These are phyloP conservation scores for Novymonas esmeraldas DNA, from an alignment of 208 protist species.

Conservation along the genomic window DNA sequence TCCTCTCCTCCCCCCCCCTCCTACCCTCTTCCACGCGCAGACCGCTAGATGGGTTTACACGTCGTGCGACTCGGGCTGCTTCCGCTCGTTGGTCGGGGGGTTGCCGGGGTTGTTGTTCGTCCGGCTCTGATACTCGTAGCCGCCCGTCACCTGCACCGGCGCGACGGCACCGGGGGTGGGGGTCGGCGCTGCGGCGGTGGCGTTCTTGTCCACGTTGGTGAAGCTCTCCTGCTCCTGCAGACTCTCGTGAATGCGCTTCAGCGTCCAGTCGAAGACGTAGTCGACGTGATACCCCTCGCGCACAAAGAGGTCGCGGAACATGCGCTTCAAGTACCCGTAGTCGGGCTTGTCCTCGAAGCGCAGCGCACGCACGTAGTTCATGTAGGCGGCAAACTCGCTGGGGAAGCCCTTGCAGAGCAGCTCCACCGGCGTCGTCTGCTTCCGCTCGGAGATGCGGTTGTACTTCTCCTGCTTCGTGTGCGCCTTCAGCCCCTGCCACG, in stretches of 20 bases:
- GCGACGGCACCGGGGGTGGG: too few species aligned
- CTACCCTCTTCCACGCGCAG: background rate
- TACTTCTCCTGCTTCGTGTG: conserved; percentile 99
- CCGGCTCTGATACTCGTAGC: too few species aligned
- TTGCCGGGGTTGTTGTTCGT: conserved; percentile 26
- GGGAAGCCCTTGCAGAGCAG: conserved; percentile 95
- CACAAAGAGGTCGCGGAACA: conserved; percentile 99
- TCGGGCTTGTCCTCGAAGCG: conserved; percentile 99
- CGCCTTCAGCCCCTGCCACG: conserved; percentile 98
- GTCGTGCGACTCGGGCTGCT: conserved; percentile 15
- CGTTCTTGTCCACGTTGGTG: conserved; percentile 20
- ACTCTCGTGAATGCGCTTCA: conserved; percentile 79
- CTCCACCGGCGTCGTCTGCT: conserved; percentile 96
- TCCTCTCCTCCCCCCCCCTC: background rate
- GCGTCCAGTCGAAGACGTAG: conserved; percentile 99
- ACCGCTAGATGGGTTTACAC: too few species aligned
- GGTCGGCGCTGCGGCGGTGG: conserved; percentile 5
- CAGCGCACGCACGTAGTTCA: conserved; percentile 97
- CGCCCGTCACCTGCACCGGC: too few species aligned
- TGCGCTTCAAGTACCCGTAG: conserved; percentile 98
- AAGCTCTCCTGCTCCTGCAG: conserved; percentile 56
- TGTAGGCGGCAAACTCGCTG: conserved; percentile 96
- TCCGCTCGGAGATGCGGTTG: conserved; percentile 98
- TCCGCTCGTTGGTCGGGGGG: conserved; percentile 21
- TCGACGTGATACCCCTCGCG: conserved; percentile 97